Conservation (phyloP, 352 stramenopile species). For the Globisporangium sylvaticum region DNA sequence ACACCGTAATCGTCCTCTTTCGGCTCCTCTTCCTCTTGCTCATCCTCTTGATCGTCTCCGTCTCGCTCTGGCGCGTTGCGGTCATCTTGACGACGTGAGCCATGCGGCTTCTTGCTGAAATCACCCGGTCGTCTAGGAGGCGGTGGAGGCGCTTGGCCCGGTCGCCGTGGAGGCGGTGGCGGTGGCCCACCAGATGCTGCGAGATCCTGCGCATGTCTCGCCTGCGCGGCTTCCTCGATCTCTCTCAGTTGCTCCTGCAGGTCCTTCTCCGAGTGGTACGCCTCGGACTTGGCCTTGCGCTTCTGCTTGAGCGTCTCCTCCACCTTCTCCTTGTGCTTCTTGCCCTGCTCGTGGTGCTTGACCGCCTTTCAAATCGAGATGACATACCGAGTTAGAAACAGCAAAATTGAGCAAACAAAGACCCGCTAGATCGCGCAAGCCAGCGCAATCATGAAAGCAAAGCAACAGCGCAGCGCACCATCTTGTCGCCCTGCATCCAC, state of each 20-base stretch:
- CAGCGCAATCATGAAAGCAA: background rate
- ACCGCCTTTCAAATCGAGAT: conserved; percentile 44
- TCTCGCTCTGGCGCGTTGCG: background rate
- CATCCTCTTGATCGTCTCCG: conserved; percentile 9
- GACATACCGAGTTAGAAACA: background rate
- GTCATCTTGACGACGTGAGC: background rate
- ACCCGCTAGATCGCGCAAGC: background rate
- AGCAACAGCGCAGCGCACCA: conserved; percentile 25
- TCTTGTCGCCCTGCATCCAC: conserved; percentile 81
- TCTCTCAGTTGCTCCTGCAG: conserved; percentile 61
- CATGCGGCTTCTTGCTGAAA: background rate
- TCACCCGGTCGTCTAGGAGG: conserved; percentile 19
- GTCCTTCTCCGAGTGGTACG: conserved; percentile 47
- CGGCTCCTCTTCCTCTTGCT: conserved; percentile 23
- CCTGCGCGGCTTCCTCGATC: conserved; percentile 46
- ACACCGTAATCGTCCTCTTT: conserved; percentile 68
- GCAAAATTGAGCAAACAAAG: background rate
- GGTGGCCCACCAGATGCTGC: conserved; percentile 2
- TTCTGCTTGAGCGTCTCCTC: conserved; percentile 69
- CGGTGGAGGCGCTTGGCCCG: conserved; percentile 25
- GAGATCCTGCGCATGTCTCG: conserved; percentile 13
- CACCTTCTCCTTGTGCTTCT: conserved; percentile 71
- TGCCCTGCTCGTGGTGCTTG: conserved; percentile 77
- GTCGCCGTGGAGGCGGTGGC: conserved; percentile 2
- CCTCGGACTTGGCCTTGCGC: conserved; percentile 65